Evolutionary conservation across 2,329 filamentous ascomycete genomes (phyloP).

Genomic region (Colletotrichum salicis): DNA sequence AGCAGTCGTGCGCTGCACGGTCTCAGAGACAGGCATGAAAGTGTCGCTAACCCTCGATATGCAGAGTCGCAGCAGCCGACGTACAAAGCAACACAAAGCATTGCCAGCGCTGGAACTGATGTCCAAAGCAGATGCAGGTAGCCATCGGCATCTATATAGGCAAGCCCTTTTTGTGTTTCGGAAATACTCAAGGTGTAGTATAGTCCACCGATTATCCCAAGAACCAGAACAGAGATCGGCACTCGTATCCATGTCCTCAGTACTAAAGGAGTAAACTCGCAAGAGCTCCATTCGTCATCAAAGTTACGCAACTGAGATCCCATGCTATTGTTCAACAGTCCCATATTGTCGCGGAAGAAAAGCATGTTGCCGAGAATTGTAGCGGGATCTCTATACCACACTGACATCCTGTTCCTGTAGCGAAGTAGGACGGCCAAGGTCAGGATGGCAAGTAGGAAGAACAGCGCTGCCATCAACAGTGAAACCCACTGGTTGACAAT

Average conservation of each 20-base stretch:
- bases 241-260: constrained; percentile 2
- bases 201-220: constrained; percentile 3
- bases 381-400: constrained; percentile 21
- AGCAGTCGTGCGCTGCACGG: not conserved
- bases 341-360: not conserved
- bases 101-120: constrained; percentile 5
- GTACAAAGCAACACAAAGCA: constrained; percentile 19
- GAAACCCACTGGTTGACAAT: constrained; percentile 11
- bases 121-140: constrained; percentile 24
- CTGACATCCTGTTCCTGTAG: not conserved
- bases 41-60: not conserved
- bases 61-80: constrained; percentile 3
- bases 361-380: constrained; percentile 20
- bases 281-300: constrained; percentile 1
- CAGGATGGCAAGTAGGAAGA: not conserved
- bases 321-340: not conserved
- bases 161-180: not conserved
- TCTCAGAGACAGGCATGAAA: constrained; percentile 1
- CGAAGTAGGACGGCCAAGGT: not conserved
- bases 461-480: constrained; percentile 1
- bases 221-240: not conserved
- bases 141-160: constrained; percentile 4
- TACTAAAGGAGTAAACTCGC: constrained; percentile 4
- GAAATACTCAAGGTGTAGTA: not conserved
- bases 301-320: not conserved